These are phyloP conservation scores for Neonectria ditissima DNA, from an alignment of 2,329 filamentous ascomycete species.

Conservation along the genomic window DNA sequence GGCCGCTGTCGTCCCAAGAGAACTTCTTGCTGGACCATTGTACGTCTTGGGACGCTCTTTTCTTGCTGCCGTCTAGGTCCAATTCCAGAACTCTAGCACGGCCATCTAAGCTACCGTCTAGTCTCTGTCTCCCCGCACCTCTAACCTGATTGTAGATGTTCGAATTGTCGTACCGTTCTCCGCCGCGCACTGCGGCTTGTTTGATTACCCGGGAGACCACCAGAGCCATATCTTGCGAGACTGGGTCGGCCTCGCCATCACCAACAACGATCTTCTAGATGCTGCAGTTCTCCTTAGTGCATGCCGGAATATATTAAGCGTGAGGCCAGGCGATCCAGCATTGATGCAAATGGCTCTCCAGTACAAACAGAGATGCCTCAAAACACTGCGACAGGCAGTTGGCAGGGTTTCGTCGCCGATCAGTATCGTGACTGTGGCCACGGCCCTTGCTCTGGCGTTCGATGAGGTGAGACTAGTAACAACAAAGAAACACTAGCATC, in stretches of 20 bases:
- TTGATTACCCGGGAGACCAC: neutral
- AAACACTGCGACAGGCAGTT: conserved; percentile 6
- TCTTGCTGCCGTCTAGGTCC: neutral
- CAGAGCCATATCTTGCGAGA: conserved; percentile 5
- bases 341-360: conserved; percentile 8
- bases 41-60: neutral
- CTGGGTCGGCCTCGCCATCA: conserved; percentile 27
- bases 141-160: neutral
- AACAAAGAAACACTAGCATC: neutral
- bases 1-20: conserved; percentile 9
- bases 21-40: conserved; percentile 22
- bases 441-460: conserved; percentile 20
- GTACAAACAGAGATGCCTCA: conserved; percentile 23
- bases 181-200: conserved; percentile 1
- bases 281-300: conserved; percentile 17
- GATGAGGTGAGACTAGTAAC: conserved; percentile 17
- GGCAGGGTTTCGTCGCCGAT: neutral
- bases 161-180: conserved; percentile 10
- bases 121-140: neutral
- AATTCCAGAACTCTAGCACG: neutral
- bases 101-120: neutral
- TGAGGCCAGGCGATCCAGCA: neutral
- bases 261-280: conserved; percentile 17
- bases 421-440: conserved; percentile 1
- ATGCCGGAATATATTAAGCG: neutral